Percentiles rank a stretch among this genome's conserved stretches.
These are phyloP conservation scores for Cymbidium sinense DNA, from an alignment of 106 monocot genomes.

Conservation along the genomic window DNA sequence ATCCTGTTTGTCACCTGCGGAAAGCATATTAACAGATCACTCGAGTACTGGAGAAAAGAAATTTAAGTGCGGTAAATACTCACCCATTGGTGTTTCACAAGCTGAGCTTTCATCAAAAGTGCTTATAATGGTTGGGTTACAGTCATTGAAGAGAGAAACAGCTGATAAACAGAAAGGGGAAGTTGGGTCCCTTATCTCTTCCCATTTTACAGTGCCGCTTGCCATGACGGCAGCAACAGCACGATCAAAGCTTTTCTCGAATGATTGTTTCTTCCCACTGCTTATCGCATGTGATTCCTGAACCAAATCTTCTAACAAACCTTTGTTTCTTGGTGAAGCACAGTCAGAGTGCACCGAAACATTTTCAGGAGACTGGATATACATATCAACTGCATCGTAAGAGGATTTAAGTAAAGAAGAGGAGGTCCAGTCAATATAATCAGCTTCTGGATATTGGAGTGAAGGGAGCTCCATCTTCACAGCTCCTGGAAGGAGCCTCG, in stretches of 20 bases:
- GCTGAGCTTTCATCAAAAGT: slow-evolving; percentile 12
- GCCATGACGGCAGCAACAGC: slow-evolving; percentile 4
- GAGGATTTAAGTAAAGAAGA: not conserved
- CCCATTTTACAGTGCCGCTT: slow-evolving; percentile 8
- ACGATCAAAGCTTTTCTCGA: slow-evolving; percentile 26
- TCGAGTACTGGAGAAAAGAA: not conserved
- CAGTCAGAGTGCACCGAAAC: not conserved
- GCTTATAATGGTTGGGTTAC: slow-evolving; percentile 22
- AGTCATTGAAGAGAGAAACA: slow-evolving; percentile 29
- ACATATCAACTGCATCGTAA: not conserved
- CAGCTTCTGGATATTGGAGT: slow-evolving; percentile 48
- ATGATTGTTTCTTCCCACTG: slow-evolving; percentile 12
- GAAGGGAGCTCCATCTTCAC: slow-evolving; percentile 77
- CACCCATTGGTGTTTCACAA: slow-evolving; percentile 14
- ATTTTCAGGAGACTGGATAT: slow-evolving; percentile 17
- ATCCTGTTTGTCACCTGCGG: slow-evolving; percentile 9
- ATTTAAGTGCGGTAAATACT: not conserved
- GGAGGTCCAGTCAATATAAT: not conserved
- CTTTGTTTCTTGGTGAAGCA: not conserved
- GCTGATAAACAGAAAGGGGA: slow-evolving; percentile 19
- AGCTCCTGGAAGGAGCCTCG: slow-evolving; percentile 18
- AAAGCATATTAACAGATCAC: not conserved
- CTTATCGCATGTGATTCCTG: not conserved
- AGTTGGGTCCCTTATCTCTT: slow-evolving; percentile 14
- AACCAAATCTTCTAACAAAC: slow-evolving; percentile 13